Evolutionary conservation across 768 basidiomycete genomes (phyloP), one percentile per base, ranked within the genome.

Genomic region (Serendipita sp.): DNA sequence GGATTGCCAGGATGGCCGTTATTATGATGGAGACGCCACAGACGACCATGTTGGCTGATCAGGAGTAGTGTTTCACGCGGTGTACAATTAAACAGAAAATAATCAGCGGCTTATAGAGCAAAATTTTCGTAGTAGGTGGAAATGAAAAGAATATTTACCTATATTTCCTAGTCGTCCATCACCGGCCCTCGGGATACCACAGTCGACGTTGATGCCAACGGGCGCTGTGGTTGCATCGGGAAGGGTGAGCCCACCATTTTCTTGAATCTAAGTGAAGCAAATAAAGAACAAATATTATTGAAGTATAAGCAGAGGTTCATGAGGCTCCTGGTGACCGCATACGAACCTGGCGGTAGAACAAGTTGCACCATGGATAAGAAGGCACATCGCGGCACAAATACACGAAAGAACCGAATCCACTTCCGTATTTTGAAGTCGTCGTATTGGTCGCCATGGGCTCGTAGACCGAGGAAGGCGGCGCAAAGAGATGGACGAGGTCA

Each of bases 361-460:
- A 85, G 73, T 96, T 96, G 76, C 94, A 97, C 84, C 90, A 89
- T 0, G 93, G 83, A 71, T 95, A 88, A 52, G 86, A 88, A 1
- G 91, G 90, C 7, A 82, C 81, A 47, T 81, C 74, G 47, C 77
- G 75, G 74, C 91, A 91, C 62, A 88, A 76, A 23, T 81, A 75
- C 70, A 78, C 72, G 73, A 89, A 91, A 71, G 89, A 85, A 66
- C 88, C 88, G 72, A 91, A 89, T 68, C 75, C 56, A 38, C 56
- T 60, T 32, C 56, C 56, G 36, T 60, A 60, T 60, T 60, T 60
- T 60, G 56, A 60, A 35, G 28, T 38, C 30, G 56, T 60, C n/a
- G 56, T 60, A 10, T 18, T 52, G 7, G 18, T 60, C 34, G 56
- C 18, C 56, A 60, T 60, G 11, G 23, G 28, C 36, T 60, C 56